Evolutionary conservation across 805 yeast species (phyloP), one percentile per base, ranked within the genome.

Genomic region (Wickerhamomyces chambardii): DNA sequence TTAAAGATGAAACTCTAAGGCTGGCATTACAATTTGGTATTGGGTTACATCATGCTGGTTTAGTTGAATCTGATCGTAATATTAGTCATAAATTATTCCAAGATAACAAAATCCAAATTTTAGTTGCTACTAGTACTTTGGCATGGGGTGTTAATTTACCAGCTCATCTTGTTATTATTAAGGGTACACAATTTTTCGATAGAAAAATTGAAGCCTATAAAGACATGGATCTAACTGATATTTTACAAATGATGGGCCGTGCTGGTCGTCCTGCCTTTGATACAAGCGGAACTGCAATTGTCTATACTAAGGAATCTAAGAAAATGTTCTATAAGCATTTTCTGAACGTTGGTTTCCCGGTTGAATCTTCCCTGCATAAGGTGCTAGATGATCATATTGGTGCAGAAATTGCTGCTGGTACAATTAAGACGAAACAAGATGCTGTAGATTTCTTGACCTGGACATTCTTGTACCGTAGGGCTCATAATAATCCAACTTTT

Each of bases 61-160:
- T 92, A 84, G 67, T 87, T 25, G 70, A 97, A 36, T 64, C 86
- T 3, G 99, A 92, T 52, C 72, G 99, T 49, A 87, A 86, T 52
- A 58, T 87, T 38, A 81, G 92, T 0, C 98, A 92, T 49, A 78
- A 75, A 48, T 69, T 90, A 75, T 92, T 92, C 55, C 67, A 80
- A 24, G 64, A 68, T 22, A 97, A 97, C 31, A 82, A 86, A 2
- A 81, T 92, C 39, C 84, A 80, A 39, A 96, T 92, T 1, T 63
- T 92, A 15, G 80, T 94, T 47, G 89, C 96, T 64, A 92, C 99
- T 1, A 95, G 97, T 1, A 92, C 98, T 1, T 71, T 92, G 41
- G 98, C 98, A 0, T 92, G 98, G 98, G 98, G 98, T 71, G 97
- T 92, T 19, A 92, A 92, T 54, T 65, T 92, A 37, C 98, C 98